Percentiles rank a stretch among this genome's conserved stretches.
Evolutionary conservation across 768 basidiomycete species (phyloP).

Genomic region (Amanita pseudoporphyria): DNA sequence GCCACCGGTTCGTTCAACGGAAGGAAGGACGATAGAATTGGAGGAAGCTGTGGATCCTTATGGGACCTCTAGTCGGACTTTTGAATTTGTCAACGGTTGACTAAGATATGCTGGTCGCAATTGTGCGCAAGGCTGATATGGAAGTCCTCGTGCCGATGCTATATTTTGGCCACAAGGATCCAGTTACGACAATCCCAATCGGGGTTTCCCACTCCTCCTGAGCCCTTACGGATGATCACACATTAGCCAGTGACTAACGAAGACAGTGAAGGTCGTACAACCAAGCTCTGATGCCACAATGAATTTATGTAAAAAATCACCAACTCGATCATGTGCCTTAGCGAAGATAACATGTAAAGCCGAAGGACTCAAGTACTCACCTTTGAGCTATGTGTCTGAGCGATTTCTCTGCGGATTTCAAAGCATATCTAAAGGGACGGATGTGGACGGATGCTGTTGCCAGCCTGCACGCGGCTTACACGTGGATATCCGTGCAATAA

Average conservation of each 20-base stretch:
- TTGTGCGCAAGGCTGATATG: conserved; percentile 2
- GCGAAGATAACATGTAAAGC: neutral
- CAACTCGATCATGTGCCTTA: conserved; percentile 1
- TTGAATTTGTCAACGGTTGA: conserved; percentile 20
- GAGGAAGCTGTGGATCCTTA: conserved; percentile 27
- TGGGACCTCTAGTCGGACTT: conserved; percentile 32
- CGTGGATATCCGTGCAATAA: neutral
- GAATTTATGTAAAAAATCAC: conserved; percentile 8
- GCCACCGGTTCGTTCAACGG: conserved; percentile 11
- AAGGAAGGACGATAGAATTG: conserved; percentile 8
- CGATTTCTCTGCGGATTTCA: neutral
- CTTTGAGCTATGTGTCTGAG: neutral
- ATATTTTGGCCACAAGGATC: conserved; percentile 3
- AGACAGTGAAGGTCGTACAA: conserved; percentile 1
- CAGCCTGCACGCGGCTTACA: conserved; percentile 5
- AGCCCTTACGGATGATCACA: neutral
- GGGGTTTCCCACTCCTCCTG: neutral
- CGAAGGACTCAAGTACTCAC: neutral
- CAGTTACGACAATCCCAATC: conserved; percentile 2
- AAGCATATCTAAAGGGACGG: conserved; percentile 1
- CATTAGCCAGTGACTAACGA: neutral
- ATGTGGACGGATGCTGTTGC: neutral
- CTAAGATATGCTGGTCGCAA: neutral
- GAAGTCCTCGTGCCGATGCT: conserved; percentile 3
- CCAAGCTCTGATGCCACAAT: conserved; percentile 1